phyloP scores from a whole-genome alignment of 2,329 filamentous ascomycete genomes.

The Fusarium sp. region DNA sequence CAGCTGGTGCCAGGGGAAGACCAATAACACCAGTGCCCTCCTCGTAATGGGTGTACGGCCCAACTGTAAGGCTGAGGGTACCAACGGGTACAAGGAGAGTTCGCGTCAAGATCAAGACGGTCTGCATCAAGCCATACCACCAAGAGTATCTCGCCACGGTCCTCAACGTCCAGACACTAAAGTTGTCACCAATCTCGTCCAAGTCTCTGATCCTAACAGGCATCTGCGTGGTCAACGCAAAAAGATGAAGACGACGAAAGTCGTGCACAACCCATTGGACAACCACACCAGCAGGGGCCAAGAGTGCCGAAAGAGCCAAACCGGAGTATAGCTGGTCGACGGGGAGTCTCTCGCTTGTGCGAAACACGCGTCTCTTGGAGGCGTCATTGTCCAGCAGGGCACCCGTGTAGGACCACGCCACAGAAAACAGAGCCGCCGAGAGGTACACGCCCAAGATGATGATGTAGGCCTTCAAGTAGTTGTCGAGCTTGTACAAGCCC shows the following conservation, averaged over 20 bases:
- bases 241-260: constrained; percentile 35
- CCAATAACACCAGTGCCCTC: constrained; percentile 28
- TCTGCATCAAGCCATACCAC: constrained; percentile 40
- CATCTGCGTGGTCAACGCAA: constrained; percentile 24
- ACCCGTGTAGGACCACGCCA: constrained; percentile 36
- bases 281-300: constrained; percentile 21
- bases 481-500: constrained; percentile 29
- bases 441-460: constrained; percentile 26
- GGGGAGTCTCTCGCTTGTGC: constrained; percentile 6
- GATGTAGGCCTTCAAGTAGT: constrained; percentile 30
- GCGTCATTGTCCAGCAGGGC: constrained; percentile 27
- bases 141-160: constrained; percentile 35
- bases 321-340: constrained; percentile 38
- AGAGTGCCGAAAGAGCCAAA: constrained; percentile 26
- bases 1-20: constrained; percentile 18
- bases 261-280: constrained; percentile 36
- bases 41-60: constrained; percentile 21
- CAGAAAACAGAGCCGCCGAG: not conserved
- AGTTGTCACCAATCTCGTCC: constrained; percentile 33
- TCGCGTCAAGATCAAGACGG: constrained; percentile 22
- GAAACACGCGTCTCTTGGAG: constrained; percentile 37
- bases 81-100: constrained; percentile 33
- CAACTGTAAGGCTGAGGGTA: constrained; percentile 30
- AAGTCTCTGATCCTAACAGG: constrained; percentile 27
- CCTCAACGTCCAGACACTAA: constrained; percentile 25